Percentiles rank a stretch among this genome's conserved stretches.
These are phyloP conservation scores for Zhuliangozyma parablackwelliae DNA, from an alignment of 1,139 yeast genomes.

Conservation along the genomic window DNA sequence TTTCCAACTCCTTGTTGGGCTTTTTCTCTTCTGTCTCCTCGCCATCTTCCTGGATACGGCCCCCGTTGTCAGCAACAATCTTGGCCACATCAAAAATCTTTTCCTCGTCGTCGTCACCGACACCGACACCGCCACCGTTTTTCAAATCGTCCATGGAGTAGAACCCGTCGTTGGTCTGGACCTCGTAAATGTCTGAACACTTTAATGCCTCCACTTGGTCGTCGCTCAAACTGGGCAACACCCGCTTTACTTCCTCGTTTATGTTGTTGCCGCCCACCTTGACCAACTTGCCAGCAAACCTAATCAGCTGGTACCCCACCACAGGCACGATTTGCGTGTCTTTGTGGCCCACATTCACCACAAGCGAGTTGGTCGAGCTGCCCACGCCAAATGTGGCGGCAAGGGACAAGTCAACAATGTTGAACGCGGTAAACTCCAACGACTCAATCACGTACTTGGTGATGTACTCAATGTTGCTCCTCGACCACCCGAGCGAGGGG, in stretches of 20 bases:
- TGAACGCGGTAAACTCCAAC: constrained; percentile 69
- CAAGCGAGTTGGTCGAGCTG: constrained; percentile 53
- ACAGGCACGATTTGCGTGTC: constrained; percentile 77
- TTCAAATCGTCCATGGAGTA: constrained; percentile 51
- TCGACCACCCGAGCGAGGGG: constrained; percentile 68
- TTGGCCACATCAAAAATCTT: constrained; percentile 87
- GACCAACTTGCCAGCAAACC: constrained; percentile 49
- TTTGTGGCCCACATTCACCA: constrained; percentile 77
- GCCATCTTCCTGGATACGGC: constrained; percentile 23
- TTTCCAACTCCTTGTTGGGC: constrained; percentile 58
- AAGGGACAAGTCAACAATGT: constrained; percentile 63
- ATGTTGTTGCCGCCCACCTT: constrained; percentile 62
- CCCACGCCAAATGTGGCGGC: constrained; percentile 75
- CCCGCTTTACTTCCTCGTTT: constrained; percentile 45
- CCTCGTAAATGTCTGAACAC: constrained; percentile 71
- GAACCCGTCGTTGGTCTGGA: constrained; percentile 58
- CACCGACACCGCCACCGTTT: constrained; percentile 11
- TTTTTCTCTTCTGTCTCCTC: constrained; percentile 26
- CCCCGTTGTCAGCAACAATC: constrained; percentile 49
- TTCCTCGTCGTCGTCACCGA: constrained; percentile 47
- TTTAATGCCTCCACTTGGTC: constrained; percentile 73
- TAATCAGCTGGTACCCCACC: constrained; percentile 60
- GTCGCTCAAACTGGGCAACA: constrained; percentile 55
- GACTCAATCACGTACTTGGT: constrained; percentile 75
- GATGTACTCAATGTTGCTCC: constrained; percentile 58